These are phyloP conservation scores for Geranium brycei DNA, from an alignment of 345 rosid species.

Conservation along the genomic window DNA sequence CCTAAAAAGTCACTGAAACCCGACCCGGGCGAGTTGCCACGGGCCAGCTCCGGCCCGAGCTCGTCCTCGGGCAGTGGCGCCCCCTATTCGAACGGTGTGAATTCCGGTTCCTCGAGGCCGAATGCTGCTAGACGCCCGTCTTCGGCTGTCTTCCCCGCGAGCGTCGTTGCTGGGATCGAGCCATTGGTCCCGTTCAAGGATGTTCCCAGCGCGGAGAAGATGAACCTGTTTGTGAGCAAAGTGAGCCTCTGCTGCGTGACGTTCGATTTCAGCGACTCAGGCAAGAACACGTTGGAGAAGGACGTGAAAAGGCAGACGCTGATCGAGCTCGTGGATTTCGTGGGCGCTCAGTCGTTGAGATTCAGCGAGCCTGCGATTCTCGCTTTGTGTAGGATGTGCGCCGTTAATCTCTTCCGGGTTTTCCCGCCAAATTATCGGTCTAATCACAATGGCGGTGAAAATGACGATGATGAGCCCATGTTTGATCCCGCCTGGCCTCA, in stretches of 20 bases:
- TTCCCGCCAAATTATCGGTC: conserved; percentile 60
- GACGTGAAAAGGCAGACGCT: conserved; percentile 70
- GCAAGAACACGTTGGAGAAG: conserved; percentile 54
- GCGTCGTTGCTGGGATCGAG: conserved; percentile 69
- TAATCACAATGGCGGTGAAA: conserved; percentile 29
- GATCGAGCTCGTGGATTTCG: conserved; percentile 67
- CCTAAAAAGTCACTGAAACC: conserved; percentile 51
- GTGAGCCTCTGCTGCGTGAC: conserved; percentile 82
- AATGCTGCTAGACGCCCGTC: conserved; percentile 39
- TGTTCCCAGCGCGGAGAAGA: conserved; percentile 51
- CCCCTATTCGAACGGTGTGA: too few species aligned
- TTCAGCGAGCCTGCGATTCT: conserved; percentile 66
- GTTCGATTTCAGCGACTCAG: conserved; percentile 67
- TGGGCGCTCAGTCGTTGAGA: conserved; percentile 43
- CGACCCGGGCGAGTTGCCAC: conserved; percentile 33
- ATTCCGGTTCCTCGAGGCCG: too few species aligned
- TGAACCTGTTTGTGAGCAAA: conserved; percentile 76
- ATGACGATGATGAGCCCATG: conserved; percentile 61
- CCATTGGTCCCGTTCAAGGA: conserved; percentile 76
- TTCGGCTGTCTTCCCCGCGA: conserved; percentile 65
- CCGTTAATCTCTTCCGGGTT: conserved; percentile 61
- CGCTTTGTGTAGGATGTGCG: conserved; percentile 83
- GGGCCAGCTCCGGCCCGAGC: conserved; percentile 13
- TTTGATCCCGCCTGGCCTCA: conserved; percentile 89
- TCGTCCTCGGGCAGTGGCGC: too few species aligned